phyloP scores from a whole-genome alignment of 2,329 filamentous ascomycete genomes.

The Ascosphaera pollenicola region DNA sequence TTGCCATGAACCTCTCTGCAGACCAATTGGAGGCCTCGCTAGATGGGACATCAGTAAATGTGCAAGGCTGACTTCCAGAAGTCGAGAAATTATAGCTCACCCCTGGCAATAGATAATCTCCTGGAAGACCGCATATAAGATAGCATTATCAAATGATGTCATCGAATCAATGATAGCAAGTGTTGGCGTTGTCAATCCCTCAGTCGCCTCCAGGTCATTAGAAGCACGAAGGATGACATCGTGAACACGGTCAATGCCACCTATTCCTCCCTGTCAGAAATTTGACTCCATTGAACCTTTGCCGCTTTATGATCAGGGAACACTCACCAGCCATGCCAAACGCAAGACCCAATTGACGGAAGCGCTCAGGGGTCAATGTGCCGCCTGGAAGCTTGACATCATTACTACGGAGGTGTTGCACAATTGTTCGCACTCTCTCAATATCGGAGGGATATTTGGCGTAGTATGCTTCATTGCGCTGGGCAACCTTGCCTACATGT shows the following conservation, averaged over 20 bases:
- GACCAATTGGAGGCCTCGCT: constrained; percentile 49
- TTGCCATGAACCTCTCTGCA: constrained; percentile 26
- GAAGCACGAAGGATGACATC: constrained; percentile 46
- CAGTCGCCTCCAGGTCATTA: constrained; percentile 53
- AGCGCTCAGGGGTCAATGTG: constrained; percentile 45
- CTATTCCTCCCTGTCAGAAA: constrained; percentile 9
- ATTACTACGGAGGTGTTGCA: constrained; percentile 39
- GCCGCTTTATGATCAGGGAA: too few relatives aligned
- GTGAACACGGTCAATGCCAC: constrained; percentile 55
- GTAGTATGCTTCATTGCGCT: constrained; percentile 63
- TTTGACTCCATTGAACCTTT: constrained; percentile 1
- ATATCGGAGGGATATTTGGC: constrained; percentile 66
- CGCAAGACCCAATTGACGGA: constrained; percentile 54
- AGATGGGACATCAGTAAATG: constrained; percentile 11
- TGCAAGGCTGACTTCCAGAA: not conserved
- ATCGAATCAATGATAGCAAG: constrained; percentile 45
- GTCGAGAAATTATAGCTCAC: constrained; percentile 10
- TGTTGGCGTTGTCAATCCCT: constrained; percentile 51
- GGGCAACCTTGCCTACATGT: constrained; percentile 32
- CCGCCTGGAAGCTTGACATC: constrained; percentile 48
- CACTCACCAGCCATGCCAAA: constrained; percentile 50
- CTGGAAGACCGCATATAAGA: constrained; percentile 72
- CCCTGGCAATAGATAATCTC: constrained; percentile 71
- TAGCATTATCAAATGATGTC: constrained; percentile 48
- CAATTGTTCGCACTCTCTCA: constrained; percentile 41